Percentiles rank a stretch among this genome's conserved stretches.
Conservation (phyloP, 129 eudicot genomes). For the Escallonia rubra region DNA sequence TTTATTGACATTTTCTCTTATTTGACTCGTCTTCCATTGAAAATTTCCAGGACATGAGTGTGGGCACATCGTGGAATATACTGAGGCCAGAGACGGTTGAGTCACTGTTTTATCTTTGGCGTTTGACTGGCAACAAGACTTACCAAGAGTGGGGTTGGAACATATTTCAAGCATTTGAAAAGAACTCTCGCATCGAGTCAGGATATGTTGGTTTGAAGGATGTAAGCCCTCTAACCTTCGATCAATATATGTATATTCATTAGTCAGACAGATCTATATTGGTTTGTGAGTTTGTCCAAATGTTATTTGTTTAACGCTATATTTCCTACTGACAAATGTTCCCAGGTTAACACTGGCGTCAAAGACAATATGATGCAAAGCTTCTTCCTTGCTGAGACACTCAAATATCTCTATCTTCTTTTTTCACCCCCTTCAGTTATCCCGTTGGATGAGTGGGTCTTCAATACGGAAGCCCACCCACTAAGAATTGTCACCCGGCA, state of each 20-base stretch:
- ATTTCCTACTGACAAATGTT: not conserved
- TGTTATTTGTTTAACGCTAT: not conserved
- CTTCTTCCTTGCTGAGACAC: slow-evolving; percentile 97
- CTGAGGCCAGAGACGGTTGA: slow-evolving; percentile 98
- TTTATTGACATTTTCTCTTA: not conserved
- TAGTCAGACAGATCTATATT: too few species aligned
- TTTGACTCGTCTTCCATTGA: slow-evolving; percentile 6
- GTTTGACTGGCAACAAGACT: slow-evolving; percentile 94
- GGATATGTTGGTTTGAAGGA: slow-evolving; percentile 99
- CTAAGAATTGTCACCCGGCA: slow-evolving; percentile 61
- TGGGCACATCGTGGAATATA: slow-evolving; percentile 99
- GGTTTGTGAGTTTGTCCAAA: not conserved
- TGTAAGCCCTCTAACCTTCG: slow-evolving; percentile 51
- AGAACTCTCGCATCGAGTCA: slow-evolving; percentile 79
- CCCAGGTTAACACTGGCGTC: slow-evolving; percentile 87
- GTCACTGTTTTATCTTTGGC: slow-evolving; percentile 94
- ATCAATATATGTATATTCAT: not conserved
- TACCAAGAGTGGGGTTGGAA: slow-evolving; percentile 99
- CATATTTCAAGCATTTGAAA: slow-evolving; percentile 97
- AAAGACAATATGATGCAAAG: slow-evolving; percentile 99
- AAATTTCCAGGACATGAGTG: slow-evolving; percentile 83
- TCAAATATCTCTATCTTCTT: slow-evolving; percentile 88
- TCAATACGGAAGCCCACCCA: slow-evolving; percentile 99
- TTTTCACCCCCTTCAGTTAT: slow-evolving; percentile 87
- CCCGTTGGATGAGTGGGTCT: slow-evolving; percentile 94